Evolutionary conservation across 192 early-diverging fungal species (phyloP).

Genomic region (Globomyces pollinis-pini): DNA sequence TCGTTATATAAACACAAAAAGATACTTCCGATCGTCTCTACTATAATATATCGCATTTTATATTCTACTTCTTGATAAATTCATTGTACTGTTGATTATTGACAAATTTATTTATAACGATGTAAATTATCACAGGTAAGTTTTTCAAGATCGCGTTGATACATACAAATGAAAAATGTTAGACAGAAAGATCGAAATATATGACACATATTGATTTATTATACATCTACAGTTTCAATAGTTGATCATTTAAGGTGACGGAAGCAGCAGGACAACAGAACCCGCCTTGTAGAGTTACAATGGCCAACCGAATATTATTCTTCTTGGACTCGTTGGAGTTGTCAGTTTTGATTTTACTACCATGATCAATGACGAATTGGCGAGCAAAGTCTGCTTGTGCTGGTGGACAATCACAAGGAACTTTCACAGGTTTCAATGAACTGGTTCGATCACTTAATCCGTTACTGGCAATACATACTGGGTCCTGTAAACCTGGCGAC

Average conservation of each 20-base stretch:
- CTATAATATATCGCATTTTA: too few species aligned
- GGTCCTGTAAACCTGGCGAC: neutral
- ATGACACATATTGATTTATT: too few species aligned
- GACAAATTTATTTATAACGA: too few species aligned
- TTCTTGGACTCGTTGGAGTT: neutral
- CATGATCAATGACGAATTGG: neutral
- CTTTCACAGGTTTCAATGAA: neutral
- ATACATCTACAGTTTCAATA: too few species aligned
- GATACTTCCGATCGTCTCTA: too few species aligned
- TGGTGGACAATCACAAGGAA: constrained; percentile 2
- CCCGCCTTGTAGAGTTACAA: neutral
- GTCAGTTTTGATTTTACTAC: neutral
- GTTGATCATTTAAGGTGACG: neutral
- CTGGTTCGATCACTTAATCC: neutral
- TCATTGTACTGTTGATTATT: too few species aligned
- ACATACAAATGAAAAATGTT: too few species aligned
- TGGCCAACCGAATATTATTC: neutral
- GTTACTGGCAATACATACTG: neutral
- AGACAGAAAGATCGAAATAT: too few species aligned
- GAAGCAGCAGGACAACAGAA: constrained; percentile 4
- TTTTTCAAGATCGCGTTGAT: too few species aligned
- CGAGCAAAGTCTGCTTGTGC: neutral
- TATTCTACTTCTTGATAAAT: too few species aligned
- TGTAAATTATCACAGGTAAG: too few species aligned
- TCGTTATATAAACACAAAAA: too few species aligned